Evolutionary conservation across 108 stramenopile species (phyloP), one percentile per base, ranked within the genome.

Genomic region (Skeletonema menzelii): DNA sequence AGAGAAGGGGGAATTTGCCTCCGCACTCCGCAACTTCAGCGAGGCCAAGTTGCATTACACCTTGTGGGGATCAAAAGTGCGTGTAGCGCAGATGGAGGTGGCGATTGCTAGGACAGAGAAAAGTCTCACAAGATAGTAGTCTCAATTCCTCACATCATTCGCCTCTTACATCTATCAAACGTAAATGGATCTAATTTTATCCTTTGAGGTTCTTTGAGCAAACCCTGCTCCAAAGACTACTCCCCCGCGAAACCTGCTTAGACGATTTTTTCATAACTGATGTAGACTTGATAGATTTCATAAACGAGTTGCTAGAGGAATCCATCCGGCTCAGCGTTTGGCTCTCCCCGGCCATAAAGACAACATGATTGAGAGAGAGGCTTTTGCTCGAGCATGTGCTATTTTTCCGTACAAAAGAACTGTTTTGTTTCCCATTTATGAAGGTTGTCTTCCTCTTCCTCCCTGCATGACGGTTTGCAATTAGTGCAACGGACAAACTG

Each of bases 281-380:
- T 11, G 69, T 56, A 42, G 69, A 70, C 59, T 67, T 70, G 37
- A 28, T 59, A 59, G 70, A 5, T 13, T 53, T 67, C 56, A 63
- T 37, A 64, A 44, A 20, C 7, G 70, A 70, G 19, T 46, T 63
- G 42, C 64, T 58, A 13, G 22, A 44, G 66, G 56, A 72, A 12
- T 40, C 32, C 34, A 73, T 37, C 34, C 58, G 47, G 34, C 79
- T 84, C 42, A 67, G 53, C 37, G 75, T 64, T 59, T 85, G 79
- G 65, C 72, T 76, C 20, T 70, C 67, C 42, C 80, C 68, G 11
- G 68, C 53, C n/a, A 70, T 42, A 57, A 92, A 92, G 8, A 90
- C 71, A n/a, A 92, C 91, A 72, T 88, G 85, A 47, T 79, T 85
- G 26, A 92, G 71, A 19, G 87, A 68, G n/a, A 92, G 76, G 24